Evolutionary conservation across 305 asterid genomes (phyloP).

Genomic region (Coffea humblotiana): DNA sequence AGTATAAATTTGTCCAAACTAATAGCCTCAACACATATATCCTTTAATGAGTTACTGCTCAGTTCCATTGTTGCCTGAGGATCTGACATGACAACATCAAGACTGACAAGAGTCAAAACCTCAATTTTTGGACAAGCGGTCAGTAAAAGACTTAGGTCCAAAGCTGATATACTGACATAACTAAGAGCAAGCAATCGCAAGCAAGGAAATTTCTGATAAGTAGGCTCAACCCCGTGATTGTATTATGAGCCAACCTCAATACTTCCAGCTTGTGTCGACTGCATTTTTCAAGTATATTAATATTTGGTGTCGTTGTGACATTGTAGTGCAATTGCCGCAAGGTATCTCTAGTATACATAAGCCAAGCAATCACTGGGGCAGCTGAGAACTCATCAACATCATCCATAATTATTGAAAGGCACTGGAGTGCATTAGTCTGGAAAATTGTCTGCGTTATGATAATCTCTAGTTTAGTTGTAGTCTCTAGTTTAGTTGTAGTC

Average conservation of each 20-base stretch:
- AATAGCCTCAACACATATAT: conserved; percentile 75
- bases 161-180: conserved; percentile 71
- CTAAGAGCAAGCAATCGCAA: conserved; percentile 65
- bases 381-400: conserved; percentile 85
- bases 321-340: conserved; percentile 75
- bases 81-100: conserved; percentile 87
- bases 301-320: conserved; percentile 72
- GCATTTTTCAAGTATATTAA: conserved; percentile 83
- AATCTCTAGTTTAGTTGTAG: conserved; percentile 65
- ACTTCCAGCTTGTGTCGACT: conserved; percentile 84
- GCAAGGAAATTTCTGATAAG: conserved; percentile 79
- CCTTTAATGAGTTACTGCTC: conserved; percentile 72
- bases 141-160: conserved; percentile 76
- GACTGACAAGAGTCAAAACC: conserved; percentile 55
- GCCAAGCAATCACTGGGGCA: conserved; percentile 88
- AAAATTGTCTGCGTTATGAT: conserved; percentile 76
- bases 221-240: conserved; percentile 73
- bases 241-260: conserved; percentile 71
- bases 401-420: conserved; percentile 72
- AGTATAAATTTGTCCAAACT: conserved; percentile 82
- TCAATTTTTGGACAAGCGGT: conserved; percentile 73
- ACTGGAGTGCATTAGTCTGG: conserved; percentile 68
- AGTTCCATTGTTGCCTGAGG: conserved; percentile 75
- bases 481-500: conserved; percentile 57
- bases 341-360: conserved; percentile 85